Evolutionary conservation across 345 rosid species (phyloP).

Genomic region (Melastoma malabathricum): DNA sequence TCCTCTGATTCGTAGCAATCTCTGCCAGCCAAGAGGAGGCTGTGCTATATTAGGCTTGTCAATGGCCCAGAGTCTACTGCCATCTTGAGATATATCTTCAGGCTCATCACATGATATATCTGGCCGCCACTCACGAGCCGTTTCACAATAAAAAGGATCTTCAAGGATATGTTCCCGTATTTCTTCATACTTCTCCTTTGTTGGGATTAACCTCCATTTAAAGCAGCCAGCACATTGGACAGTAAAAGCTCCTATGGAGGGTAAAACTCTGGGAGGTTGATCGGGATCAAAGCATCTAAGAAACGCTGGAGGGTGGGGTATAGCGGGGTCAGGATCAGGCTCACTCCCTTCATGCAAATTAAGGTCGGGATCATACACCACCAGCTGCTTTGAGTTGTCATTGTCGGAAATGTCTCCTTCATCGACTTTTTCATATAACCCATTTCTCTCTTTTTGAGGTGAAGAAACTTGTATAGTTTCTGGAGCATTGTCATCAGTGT

Average conservation of each 20-base stretch:
- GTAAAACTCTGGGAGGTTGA: slow-evolving; percentile 27
- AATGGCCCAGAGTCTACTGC: slow-evolving; percentile 85
- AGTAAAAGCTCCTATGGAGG: slow-evolving; percentile 79
- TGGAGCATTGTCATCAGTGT: slow-evolving; percentile 11
- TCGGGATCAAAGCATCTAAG: slow-evolving; percentile 12
- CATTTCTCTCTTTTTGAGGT: slow-evolving; percentile 17
- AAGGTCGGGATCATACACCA: slow-evolving; percentile 39
- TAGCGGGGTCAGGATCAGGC: slow-evolving; percentile 16
- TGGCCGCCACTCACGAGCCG: slow-evolving; percentile 71
- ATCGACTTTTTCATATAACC: slow-evolving; percentile 18
- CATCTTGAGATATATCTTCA: slow-evolving; percentile 80
- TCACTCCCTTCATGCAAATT: slow-evolving; percentile 21
- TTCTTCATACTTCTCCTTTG: slow-evolving; percentile 81
- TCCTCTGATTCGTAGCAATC: slow-evolving; percentile 58
- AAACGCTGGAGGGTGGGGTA: slow-evolving; percentile 11
- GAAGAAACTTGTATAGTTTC: slow-evolving; percentile 18
- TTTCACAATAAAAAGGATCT: slow-evolving; percentile 55
- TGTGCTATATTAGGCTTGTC: slow-evolving; percentile 84
- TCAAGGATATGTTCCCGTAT: slow-evolving; percentile 71
- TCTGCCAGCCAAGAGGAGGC: slow-evolving; percentile 89
- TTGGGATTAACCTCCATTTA: slow-evolving; percentile 87
- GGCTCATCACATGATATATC: slow-evolving; percentile 65
- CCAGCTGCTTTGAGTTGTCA: slow-evolving; percentile 43
- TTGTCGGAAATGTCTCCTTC: slow-evolving; percentile 13
- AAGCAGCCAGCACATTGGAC: slow-evolving; percentile 83